Conservation (phyloP, 1,284 basidiomycete genomes). For the Malassezia pachydermatis region DNA sequence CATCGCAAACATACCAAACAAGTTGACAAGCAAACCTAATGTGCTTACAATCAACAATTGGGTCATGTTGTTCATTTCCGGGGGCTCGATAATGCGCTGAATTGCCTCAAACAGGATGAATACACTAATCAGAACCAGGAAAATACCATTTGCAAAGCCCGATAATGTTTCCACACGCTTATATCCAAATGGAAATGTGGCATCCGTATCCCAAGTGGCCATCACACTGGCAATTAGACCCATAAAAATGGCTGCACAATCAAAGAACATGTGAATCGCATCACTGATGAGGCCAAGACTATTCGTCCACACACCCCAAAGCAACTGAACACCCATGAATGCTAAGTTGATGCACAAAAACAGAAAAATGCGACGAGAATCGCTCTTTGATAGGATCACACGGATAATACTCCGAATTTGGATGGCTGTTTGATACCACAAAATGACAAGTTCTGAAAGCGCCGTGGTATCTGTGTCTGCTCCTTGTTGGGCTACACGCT, state of each 20-base stretch:
- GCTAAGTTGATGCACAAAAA: slow-evolving; percentile 88
- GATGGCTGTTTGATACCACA: slow-evolving; percentile 1
- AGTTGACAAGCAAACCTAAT: slow-evolving; percentile 79
- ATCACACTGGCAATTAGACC: slow-evolving; percentile 93
- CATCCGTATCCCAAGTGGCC: slow-evolving; percentile 92
- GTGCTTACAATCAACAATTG: slow-evolving; percentile 82
- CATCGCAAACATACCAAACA: slow-evolving; percentile 99
- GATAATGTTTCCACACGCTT: slow-evolving; percentile 96
- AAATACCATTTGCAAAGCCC: slow-evolving; percentile 95
- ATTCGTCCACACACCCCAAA: slow-evolving; percentile 83
- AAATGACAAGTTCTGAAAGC: slow-evolving; percentile 6
- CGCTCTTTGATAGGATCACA: slow-evolving; percentile 75
- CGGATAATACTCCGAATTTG: slow-evolving; percentile 53
- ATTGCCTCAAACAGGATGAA: slow-evolving; percentile 98
- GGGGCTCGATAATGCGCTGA: slow-evolving; percentile 87
- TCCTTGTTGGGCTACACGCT: slow-evolving; percentile 1
- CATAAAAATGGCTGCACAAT: slow-evolving; percentile 93
- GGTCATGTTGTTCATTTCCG: slow-evolving; percentile 84
- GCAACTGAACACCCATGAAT: slow-evolving; percentile 67
- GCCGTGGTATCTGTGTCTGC: slow-evolving; percentile 9
- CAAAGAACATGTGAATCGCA: slow-evolving; percentile 99
- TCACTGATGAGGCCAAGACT: slow-evolving; percentile 92
- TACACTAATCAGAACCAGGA: slow-evolving; percentile 87
- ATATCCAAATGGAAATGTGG: slow-evolving; percentile 90
- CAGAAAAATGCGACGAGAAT: slow-evolving; percentile 91